phyloP scores from a whole-genome alignment of 345 rosid species.

The Eucalyptus cloeziana region DNA sequence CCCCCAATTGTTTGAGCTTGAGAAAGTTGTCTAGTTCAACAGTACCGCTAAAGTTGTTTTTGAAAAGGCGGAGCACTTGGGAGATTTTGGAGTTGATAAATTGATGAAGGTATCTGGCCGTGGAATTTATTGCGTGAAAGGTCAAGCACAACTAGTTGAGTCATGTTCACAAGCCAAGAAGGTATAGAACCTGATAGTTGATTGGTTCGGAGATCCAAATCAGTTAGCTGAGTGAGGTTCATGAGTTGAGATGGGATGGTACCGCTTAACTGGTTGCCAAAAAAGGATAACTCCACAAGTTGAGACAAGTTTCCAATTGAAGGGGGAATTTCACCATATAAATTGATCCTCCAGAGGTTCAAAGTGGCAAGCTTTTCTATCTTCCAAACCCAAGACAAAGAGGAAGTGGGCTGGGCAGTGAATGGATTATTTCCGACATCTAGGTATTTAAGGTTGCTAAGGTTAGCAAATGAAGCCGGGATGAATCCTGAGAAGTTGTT shows the following conservation, averaged over 20 bases:
- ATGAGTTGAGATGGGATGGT: not conserved
- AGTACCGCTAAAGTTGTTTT: not conserved
- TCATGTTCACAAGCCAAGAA: not conserved
- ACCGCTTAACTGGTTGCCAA: not conserved
- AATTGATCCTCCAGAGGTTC: not conserved
- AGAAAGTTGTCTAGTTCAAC: not conserved
- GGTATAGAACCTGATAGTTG: not conserved
- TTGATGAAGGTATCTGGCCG: not conserved
- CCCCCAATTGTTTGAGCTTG: not conserved
- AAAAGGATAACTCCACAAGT: rapidly evolving
- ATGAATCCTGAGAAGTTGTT: not conserved
- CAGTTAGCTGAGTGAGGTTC: not conserved
- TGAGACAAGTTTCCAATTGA: not conserved
- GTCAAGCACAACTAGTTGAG: not conserved
- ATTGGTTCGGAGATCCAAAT: rapidly evolving
- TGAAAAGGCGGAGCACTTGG: rapidly evolving
- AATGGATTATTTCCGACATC: rapidly evolving
- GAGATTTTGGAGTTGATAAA: not conserved
- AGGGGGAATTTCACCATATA: not conserved
- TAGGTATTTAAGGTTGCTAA: not conserved
- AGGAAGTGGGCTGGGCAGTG: not conserved
- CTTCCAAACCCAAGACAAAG: not conserved
- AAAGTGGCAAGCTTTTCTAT: not conserved
- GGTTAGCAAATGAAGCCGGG: conserved; percentile 1
- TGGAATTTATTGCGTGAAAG: not conserved